Percentiles rank a stretch among this genome's conserved stretches.
phyloP scores from a whole-genome alignment of 2,329 filamentous ascomycete species.

The Ophiobolus disseminans region DNA sequence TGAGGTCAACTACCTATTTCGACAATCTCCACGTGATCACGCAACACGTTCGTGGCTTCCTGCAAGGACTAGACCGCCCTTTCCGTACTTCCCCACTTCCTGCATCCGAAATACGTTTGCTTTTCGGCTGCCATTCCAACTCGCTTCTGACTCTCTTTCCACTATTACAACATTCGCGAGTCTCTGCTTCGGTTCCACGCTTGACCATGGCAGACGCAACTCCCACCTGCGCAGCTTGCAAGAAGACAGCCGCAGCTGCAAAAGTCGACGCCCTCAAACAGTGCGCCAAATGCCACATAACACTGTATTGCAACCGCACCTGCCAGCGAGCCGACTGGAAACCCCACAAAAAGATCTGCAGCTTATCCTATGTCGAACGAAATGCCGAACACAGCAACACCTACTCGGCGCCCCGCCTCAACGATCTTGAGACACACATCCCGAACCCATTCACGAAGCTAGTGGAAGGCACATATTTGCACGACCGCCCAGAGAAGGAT shows the following conservation, averaged over 20 bases:
- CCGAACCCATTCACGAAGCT: conserved; percentile 32
- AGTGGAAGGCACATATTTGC: conserved; percentile 29
- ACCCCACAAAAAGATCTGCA: conserved; percentile 43
- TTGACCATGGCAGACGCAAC: not conserved
- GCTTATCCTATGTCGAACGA: not conserved
- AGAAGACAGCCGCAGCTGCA: conserved; percentile 20
- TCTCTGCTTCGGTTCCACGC: not conserved
- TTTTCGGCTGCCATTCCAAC: not conserved
- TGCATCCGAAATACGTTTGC: too few species aligned
- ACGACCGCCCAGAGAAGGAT: conserved; percentile 32
- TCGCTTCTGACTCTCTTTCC: not conserved
- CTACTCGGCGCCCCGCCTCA: conserved; percentile 8
- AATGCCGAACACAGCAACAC: conserved; percentile 6
- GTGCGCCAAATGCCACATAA: conserved; percentile 40
- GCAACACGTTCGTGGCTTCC: too few species aligned
- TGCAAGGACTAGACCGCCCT: too few species aligned
- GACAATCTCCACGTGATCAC: too few species aligned
- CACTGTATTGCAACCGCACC: conserved; percentile 41
- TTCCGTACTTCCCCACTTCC: too few species aligned
- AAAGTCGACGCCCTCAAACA: conserved; percentile 18
- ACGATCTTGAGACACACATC: conserved; percentile 24
- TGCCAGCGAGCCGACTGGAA: conserved; percentile 46
- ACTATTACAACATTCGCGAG: not conserved
- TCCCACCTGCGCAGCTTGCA: conserved; percentile 21
- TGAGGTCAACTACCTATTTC: too few species aligned